Evolutionary conservation across 495 filamentous ascomycete genomes (phyloP), one percentile per base, ranked within the genome.

Genomic region (Neurospora intermedia): DNA sequence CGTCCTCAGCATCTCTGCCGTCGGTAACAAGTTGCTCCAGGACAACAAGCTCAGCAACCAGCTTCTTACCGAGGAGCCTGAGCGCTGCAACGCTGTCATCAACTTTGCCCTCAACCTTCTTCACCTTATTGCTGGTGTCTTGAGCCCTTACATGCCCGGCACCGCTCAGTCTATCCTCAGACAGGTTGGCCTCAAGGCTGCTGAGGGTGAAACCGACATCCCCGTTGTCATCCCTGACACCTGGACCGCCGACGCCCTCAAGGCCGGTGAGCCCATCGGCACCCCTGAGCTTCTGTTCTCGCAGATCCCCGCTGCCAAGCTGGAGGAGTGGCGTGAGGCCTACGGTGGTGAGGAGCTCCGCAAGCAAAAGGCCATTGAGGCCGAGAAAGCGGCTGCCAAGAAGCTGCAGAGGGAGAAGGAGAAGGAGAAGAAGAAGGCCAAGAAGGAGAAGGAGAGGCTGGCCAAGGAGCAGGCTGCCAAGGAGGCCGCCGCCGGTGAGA

Each of bases 21-120:
- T 88, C 18, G 94, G 94, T 73, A 98, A 98, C 82, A 86, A 88
- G 73, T 86, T 98, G 45, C 88, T 98, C 46, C 93, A 96, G 81
- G 94, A 97, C 81, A 97, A 97, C 82, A 87, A 77, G 72, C 76
- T 77, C 70, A 73, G 76, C 48, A 80, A 78, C 87, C 45, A 89
- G 89, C 72, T 77, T 27, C 89, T 94, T 69, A 87, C 88, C 42
- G 89, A 89, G 70, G 84, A 93, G 75, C 94, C 94, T 8, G 88
- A 90, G 70, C 88, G 88, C 46, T 91, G 91, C 74, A 88, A 82
- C 86, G 90, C 92, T 5, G 92, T 97, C 69, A 88, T 95, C 43
- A 93, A 94, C 73, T 87, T 92, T 45, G 92, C 92, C 5, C 84
- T 97, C 73, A 94, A 97, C 82, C 85, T 94, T 71, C 87, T 94